Evolutionary conservation across 2,329 filamentous ascomycete genomes (phyloP), one percentile per base, ranked within the genome.

Genomic region (Ceratocystis destructans): DNA sequence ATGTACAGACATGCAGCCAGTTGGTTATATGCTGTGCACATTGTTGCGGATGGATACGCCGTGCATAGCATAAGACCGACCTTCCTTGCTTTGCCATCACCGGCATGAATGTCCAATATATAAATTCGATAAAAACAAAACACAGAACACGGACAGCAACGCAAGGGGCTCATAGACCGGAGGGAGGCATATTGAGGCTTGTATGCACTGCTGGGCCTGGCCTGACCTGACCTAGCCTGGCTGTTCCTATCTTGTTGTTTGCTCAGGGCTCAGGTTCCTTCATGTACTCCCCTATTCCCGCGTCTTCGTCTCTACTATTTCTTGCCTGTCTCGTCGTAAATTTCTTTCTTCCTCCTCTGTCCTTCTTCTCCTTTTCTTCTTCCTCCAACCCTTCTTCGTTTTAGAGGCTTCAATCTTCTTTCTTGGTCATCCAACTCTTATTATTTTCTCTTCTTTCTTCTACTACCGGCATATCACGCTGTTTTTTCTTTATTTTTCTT

Each of bases 381-480:
- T n/a, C 28, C 20, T 31, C 55, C 10, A 22, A 59, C 31, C 55
- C 55, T 59, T 59, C 33, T n/a, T 55, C 55, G 71, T 68, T 67
- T 59, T 59, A 59, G 55, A 59, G 55, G 55, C 55, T 59, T 67
- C 67, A 46, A 69, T 69, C 69, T 71, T 71, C 70, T 71, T 70
- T 69, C 68, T 70, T 37, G 55, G 55, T 59, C 55, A 59, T 5
- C 55, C 66, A 67, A 67, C 70, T 68, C 65, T 28, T 28, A 5
- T 28, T 70, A 65, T 69, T 68, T 68, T 68, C 46, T 69, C 70
- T 70, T 69, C 65, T 69, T 72, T 69, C 62, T 71, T 70, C 67
- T 69, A 70, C 69, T 69, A 69, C 71, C 70, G 69, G 70, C 71
- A 67, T 69, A 69, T 61, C 62, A 70, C 69, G 69, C 66, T 69